Evolutionary conservation across 352 stramenopile genomes (phyloP), one percentile per base, ranked within the genome.

Genomic region (Peronospora farinosa): DNA sequence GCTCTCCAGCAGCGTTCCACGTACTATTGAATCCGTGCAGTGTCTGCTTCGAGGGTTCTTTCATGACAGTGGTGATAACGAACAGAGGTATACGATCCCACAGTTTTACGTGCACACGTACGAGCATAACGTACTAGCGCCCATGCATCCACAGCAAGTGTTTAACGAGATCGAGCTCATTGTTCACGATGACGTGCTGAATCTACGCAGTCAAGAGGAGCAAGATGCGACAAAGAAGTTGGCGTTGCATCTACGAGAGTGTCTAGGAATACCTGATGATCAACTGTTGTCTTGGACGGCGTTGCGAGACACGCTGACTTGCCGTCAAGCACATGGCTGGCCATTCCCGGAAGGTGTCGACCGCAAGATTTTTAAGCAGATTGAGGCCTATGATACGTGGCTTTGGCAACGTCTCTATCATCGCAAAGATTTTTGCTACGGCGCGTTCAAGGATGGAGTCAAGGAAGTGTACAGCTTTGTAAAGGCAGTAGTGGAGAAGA

Each of bases 341-440:
- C 67, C 76, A 6, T 74, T 88, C 11, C 82, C 82, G 2, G 69
- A 89, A 3, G 78, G 82, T 15, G 72, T 93, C 8, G 80, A 77
- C 19, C 51, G 69, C 17, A 68, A 74, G 13, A 78, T 87, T 41
- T 82, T 79, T 33, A 54, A 67, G 10, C 58, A 75, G 50, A 68
- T 90, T 23, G 62, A 70, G 32, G 67, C 65, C 31, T 88, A 88
- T 60, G 79, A 89, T 46, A 72, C 79, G 52, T 91, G 79, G 82
- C 70, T 90, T 31, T 93, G 79, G 82, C 72, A 93, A 43, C 62
- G 69, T 36, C 63, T 90, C 51, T 93, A 89, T 58, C 66, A 62
- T 15, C 63, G 72, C 57, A 69, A 72, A 27, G 63, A 68, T 15
- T 83, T 88, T 40, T 86, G 73, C 57, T 72, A 74, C 45, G 48